Base-by-base conservation (phyloP, 208 protist species). In the Porcisia hertigi region DNA sequence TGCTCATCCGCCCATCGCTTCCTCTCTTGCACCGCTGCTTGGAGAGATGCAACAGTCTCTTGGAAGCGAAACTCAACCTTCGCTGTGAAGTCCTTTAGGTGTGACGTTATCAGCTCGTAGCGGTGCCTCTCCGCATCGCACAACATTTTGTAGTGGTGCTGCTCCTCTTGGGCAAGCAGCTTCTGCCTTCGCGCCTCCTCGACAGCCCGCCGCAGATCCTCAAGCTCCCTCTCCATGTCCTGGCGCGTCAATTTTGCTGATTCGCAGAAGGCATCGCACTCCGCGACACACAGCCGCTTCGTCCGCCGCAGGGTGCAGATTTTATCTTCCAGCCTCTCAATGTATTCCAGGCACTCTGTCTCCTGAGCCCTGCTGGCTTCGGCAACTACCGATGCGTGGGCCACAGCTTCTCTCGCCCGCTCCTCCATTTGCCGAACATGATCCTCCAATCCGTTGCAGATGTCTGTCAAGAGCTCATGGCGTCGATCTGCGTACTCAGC, bases 1-100 rank as follows among this genome's bases (percentile, higher is more conserved):
- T 73, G 69, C 23, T 52, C 69, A 23, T 80, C 76, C 8, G 76
- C 69, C 76, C 76, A 80, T 60, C 20, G 57, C 49, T 80, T 80
- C 49, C 76, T 54, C 53, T 80, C 69, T 20, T 53, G 69, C 58
- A 65, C 66, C 69, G 57, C 6, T n/a, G 58, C 66, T 49, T 70
- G 69, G 34, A 80, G 76, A 8, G 49, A 34, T 12, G 41, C 49
- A 0, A 80, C 69, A 23, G 76, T 60, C 20, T n/a, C 59, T 1
- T 70, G 67, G 55, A 80, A 80, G 69, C 69, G 69, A 14, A 20
- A 6, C 45, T 75, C 76, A 9, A 80, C 69, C 18, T 41, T 47
- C 30, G 76, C 60, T 8, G 49, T 74, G 36, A 52, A 54, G 0
- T 54, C 30, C 47, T 34, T 18, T 41, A 73, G 53, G 36, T 70